These are phyloP conservation scores for Lantana camara DNA, from an alignment of 257 asterid genomes.

Conservation along the genomic window DNA sequence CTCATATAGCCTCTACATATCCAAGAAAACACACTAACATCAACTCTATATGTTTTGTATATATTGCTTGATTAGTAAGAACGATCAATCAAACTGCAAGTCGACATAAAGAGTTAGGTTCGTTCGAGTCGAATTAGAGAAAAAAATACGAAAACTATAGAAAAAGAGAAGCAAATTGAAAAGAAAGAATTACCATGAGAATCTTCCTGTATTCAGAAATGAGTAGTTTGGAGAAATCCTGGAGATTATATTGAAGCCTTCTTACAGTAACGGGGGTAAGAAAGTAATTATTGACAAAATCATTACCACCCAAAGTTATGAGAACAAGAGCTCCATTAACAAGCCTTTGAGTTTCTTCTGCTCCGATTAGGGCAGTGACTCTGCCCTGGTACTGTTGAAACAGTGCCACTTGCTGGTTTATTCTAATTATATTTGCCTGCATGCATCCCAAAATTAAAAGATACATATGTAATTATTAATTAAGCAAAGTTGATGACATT, in stretches of 20 bases:
- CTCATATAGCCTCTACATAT: conserved; percentile 48
- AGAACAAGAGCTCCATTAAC: conserved; percentile 68
- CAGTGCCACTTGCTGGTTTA: conserved; percentile 40
- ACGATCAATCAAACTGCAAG: no score
- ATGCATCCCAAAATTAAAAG: no score
- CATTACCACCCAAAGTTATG: conserved; percentile 79
- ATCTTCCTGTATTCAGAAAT: conserved; percentile 63
- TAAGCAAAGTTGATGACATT: no score
- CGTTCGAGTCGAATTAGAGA: no score
- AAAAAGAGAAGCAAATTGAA: background rate
- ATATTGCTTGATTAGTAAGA: no score
- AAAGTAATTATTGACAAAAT: conserved; percentile 79
- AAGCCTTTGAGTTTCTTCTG: conserved; percentile 31
- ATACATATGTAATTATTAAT: no score
- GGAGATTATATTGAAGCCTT: conserved; percentile 49
- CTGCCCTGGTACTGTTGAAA: conserved; percentile 54
- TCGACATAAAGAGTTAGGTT: no score
- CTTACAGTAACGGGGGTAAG: conserved; percentile 52
- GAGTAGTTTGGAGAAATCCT: conserved; percentile 47
- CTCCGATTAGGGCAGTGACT: conserved; percentile 52
- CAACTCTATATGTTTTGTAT: no score
- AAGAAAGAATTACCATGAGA: conserved; percentile 47
- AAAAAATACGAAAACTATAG: no score
- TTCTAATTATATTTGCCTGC: conserved; percentile 62
- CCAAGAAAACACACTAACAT: background rate